Percentiles rank a stretch among this genome's conserved stretches.
These are phyloP conservation scores for Borovskyia barvae DNA, from an alignment of 208 protist species.

Conservation along the genomic window DNA sequence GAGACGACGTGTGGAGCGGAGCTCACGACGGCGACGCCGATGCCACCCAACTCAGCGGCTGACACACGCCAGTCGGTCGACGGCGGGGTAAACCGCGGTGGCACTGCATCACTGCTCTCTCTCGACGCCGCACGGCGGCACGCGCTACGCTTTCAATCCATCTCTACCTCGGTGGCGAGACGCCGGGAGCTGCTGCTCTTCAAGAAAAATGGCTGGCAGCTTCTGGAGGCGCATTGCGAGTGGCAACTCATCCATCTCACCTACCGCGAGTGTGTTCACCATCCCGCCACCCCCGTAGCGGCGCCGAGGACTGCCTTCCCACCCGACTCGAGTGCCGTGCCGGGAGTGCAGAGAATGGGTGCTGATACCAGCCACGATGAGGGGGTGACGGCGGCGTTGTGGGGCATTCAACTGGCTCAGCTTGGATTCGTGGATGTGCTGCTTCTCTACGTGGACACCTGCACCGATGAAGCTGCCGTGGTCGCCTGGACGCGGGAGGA, in stretches of 20 bases:
- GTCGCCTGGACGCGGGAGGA: conserved; percentile 72
- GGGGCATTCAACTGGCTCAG: conserved; percentile 37
- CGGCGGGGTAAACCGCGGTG: background rate
- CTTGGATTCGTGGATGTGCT: conserved; percentile 69
- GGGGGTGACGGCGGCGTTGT: conserved; percentile 17
- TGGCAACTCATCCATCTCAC: conserved; percentile 62
- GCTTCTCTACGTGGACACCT: conserved; percentile 65
- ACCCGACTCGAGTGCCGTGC: background rate
- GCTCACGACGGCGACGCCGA: conserved; percentile 18
- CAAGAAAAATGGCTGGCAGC: conserved; percentile 74
- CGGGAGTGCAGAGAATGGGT: background rate
- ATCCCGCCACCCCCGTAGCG: background rate
- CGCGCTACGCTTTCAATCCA: conserved; percentile 50
- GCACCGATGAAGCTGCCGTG: conserved; percentile 43
- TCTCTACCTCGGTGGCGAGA: conserved; percentile 46
- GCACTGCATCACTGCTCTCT: conserved; percentile 24
- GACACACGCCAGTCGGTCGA: conserved; percentile 1
- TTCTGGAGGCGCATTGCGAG: conserved; percentile 56
- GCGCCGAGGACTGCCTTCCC: background rate
- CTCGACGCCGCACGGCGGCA: conserved; percentile 28
- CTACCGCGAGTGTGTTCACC: conserved; percentile 17
- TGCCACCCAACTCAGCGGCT: background rate
- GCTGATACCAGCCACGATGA: background rate
- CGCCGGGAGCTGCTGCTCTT: conserved; percentile 43
- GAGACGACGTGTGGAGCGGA: conserved; percentile 70